phyloP scores from a whole-genome alignment of 257 asterid genomes.

The Cinchona pubescens region DNA sequence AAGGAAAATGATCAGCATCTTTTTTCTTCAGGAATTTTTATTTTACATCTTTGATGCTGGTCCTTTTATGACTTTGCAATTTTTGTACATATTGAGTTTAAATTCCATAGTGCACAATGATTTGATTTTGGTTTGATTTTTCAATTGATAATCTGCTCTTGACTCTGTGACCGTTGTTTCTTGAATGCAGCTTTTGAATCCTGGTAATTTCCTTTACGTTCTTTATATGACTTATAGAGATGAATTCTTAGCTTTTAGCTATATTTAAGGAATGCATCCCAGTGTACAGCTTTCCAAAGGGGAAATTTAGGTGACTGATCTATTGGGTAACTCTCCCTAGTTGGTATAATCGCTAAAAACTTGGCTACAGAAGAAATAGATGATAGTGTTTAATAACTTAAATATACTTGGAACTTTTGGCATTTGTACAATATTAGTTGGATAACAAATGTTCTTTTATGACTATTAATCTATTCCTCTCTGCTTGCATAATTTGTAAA shows the following conservation, averaged over 20 bases:
- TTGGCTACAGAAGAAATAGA: not conserved
- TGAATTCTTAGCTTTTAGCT: not conserved
- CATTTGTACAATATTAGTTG: not conserved
- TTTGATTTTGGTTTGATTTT: not conserved
- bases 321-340: not conserved
- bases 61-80: not conserved
- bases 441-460: not conserved
- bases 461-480: conserved; percentile 2
- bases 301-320: not conserved
- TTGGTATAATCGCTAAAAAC: not conserved
- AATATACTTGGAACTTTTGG: not conserved
- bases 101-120: not conserved
- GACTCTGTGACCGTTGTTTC: not conserved
- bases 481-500: conserved; percentile 42
- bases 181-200: not conserved
- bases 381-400: not conserved
- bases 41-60: not conserved
- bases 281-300: not conserved
- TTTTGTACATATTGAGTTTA: not conserved
- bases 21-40: not conserved
- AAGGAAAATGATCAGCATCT: not conserved
- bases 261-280: not conserved
- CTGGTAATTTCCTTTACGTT: not conserved
- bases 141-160: not conserved
- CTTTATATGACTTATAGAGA: not conserved